Evolutionary conservation across 176 grass and related monocot genomes (phyloP), one percentile per base, ranked within the genome.

Genomic region (Poa pratensis): DNA sequence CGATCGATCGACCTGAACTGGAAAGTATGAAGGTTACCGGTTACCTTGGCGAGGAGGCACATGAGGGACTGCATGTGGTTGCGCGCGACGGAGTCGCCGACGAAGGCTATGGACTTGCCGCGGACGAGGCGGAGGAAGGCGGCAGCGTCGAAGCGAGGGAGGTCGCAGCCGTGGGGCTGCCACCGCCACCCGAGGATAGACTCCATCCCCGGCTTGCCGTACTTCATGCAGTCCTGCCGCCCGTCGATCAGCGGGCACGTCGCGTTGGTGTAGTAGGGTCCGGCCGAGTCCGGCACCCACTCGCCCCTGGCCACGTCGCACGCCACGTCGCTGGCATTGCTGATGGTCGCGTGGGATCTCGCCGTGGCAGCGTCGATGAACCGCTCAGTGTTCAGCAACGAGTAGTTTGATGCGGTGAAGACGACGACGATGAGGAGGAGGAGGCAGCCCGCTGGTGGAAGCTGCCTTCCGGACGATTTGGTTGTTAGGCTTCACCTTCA

Each of bases 61-160:
- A 94, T 91, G 63, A 94, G 81, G 0, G 92, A 94, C 81, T 94
- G 87, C 92, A 91, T 82, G 55, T 94, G 92, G 81, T 94, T 94
- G 42, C 89, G 73, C 3, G 92, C 89, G 10, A 94, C 58, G 51
- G 92, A 94, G 81, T 94, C 92, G 22, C 92, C 92, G 11, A 91
- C 77, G 86, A 94, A 94, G 57, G 87, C 92, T 55, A 94, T 75
- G 80, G 92, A 89, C 79, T 79, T 91, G 64, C 82, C 83, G 39
- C 73, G 77, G 3, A 89, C 84, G 24, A 91, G 76, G 45, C 82
- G 61, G 79, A 91, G 84, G 81, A 94, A 94, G 22, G 76, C 62
- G 19, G 76, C 81, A 0, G 89, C 40, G 81, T 94, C 89, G 83
- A 94, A 94, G 65, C 84, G 89, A 0, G 92, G 87, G 27, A 91